Conservation (phyloP, 768 basidiomycete species). For the Rhizopogon salebrosus region DNA sequence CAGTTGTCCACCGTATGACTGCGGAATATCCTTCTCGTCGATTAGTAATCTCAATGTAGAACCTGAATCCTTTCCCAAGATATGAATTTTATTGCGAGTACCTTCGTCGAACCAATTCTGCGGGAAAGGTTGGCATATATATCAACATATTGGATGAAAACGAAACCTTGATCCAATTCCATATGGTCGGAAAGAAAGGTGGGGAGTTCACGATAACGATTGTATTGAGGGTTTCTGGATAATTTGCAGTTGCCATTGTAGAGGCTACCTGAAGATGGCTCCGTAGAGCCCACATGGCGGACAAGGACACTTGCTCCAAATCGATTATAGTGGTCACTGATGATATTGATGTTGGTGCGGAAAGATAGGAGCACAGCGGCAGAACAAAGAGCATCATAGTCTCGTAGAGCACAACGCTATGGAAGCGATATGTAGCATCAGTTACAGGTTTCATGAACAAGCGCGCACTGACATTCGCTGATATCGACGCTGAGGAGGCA, state of each 20-base stretch:
- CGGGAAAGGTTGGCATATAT: not conserved
- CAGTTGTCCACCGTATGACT: constrained; percentile 68
- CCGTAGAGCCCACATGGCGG: constrained; percentile 65
- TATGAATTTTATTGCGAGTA: constrained; percentile 71
- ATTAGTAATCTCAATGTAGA: constrained; percentile 47
- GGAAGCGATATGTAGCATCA: not conserved
- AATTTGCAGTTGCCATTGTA: constrained; percentile 70
- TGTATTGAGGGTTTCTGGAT: constrained; percentile 70
- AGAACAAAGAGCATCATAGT: constrained; percentile 60
- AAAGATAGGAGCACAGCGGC: constrained; percentile 57
- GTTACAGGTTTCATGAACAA: not conserved
- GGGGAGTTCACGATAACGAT: constrained; percentile 77
- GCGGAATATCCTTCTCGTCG: constrained; percentile 49
- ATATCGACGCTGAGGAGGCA: constrained; percentile 50
- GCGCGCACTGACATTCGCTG: constrained; percentile 57
- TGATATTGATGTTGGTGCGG: constrained; percentile 50
- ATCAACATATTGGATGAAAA: not conserved
- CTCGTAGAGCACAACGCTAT: constrained; percentile 63
- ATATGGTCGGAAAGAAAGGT: constrained; percentile 76
- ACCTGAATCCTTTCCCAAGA: constrained; percentile 60
- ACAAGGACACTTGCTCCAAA: constrained; percentile 55
- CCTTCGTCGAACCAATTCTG: constrained; percentile 78
- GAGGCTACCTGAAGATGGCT: constrained; percentile 73
- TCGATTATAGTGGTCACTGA: constrained; percentile 69
- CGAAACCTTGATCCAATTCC: constrained; percentile 75